Evolutionary conservation across 1,139 yeast genomes (phyloP).

Genomic region (Sugiyamaella xylanicola): DNA sequence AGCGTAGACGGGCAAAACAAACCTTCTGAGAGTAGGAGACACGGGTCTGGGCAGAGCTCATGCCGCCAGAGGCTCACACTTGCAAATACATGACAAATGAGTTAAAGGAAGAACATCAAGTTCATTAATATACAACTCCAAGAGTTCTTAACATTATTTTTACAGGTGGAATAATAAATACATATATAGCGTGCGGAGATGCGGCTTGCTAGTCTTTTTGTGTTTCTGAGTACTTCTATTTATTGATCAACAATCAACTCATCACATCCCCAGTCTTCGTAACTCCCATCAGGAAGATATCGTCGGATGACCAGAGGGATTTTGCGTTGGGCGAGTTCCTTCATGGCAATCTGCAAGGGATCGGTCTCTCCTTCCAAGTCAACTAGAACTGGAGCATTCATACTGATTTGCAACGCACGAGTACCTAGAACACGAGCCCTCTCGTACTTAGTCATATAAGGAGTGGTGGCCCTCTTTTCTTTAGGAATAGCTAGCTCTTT

Average conservation of each 20-base stretch:
- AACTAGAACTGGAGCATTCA: conserved; percentile 97
- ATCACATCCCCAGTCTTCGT: conserved; percentile 99
- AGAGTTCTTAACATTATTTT: conserved; percentile 2
- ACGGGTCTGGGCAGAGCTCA: no score
- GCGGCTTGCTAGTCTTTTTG: neutral
- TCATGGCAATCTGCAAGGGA: conserved; percentile 97
- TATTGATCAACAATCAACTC: conserved; percentile 88
- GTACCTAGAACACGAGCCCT: conserved; percentile 95
- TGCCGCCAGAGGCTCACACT: neutral
- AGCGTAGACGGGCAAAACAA: no score
- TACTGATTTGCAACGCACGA: conserved; percentile 88
- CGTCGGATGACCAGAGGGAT: conserved; percentile 95
- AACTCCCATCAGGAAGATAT: conserved; percentile 94
- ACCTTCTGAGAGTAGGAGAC: no score
- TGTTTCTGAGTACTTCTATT: neutral
- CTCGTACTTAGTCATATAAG: conserved; percentile 97
- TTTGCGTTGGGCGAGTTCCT: conserved; percentile 91
- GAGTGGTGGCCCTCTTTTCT: conserved; percentile 90
- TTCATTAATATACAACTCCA: conserved; percentile 9
- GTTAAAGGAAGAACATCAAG: neutral
- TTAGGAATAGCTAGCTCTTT: conserved; percentile 87
- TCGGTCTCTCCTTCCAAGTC: conserved; percentile 99
- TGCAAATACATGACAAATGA: no score
- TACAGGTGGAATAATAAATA: conserved; percentile 15
- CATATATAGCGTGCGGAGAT: conserved; percentile 7